phyloP scores from a whole-genome alignment of 208 protist genomes.

The Wallacemonas sp. region DNA sequence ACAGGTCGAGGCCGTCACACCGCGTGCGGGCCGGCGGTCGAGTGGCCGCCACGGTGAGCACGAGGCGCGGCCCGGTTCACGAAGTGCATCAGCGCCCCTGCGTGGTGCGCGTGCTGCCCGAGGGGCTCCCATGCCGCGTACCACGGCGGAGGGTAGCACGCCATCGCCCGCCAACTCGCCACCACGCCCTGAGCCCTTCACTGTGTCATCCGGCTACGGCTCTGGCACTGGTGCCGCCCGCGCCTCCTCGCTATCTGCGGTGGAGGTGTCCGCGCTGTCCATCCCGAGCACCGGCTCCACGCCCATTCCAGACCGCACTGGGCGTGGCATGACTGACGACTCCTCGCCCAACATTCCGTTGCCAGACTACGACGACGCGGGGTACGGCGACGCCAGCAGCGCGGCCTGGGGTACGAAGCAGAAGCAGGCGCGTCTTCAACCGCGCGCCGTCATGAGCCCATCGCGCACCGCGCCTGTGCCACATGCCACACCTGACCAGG shows the following conservation, averaged over 20 bases:
- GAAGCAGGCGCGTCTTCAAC: no score
- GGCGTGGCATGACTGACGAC: background rate
- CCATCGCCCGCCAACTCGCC: conserved; percentile 3
- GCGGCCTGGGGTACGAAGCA: no score
- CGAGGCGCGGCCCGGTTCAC: background rate
- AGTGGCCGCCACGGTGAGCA: background rate
- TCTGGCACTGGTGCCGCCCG: background rate
- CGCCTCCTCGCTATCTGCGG: conserved; percentile 26
- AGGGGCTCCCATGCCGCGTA: background rate
- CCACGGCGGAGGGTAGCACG: background rate
- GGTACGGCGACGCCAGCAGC: no score
- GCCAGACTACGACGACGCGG: conserved; percentile 2
- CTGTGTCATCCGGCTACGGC: background rate
- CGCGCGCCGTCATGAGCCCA: background rate
- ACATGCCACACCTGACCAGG: background rate
- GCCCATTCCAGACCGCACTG: background rate
- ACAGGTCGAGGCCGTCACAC: conserved; percentile 15
- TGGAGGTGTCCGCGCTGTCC: conserved; percentile 67
- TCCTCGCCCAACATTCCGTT: background rate
- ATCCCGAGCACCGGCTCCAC: conserved; percentile 4
- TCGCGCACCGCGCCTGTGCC: conserved; percentile 1
- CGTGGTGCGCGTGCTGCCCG: conserved; percentile 1
- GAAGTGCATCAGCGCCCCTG: background rate
- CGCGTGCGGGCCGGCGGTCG: conserved; percentile 5
- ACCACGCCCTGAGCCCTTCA: background rate